These are phyloP conservation scores for Colletotrichum limetticola DNA, from an alignment of 2,329 filamentous ascomycete genomes.

Conservation along the genomic window DNA sequence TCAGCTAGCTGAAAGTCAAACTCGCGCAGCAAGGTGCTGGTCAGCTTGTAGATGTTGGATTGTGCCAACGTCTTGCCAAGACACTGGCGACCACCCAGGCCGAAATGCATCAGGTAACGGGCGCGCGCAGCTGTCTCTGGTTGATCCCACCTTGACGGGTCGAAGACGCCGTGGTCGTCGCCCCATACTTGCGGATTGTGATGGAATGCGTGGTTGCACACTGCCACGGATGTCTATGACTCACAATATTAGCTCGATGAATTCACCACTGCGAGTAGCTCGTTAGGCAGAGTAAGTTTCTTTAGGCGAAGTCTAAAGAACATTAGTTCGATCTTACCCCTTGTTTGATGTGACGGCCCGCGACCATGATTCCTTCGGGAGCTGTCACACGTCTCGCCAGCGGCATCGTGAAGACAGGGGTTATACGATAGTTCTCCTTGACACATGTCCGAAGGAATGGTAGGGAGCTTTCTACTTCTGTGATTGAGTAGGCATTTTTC, in stretches of 20 bases:
- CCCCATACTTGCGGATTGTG: slow-evolving; percentile 20
- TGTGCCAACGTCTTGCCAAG: slow-evolving; percentile 22
- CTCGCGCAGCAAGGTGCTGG: slow-evolving; percentile 4
- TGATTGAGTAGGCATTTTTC: slow-evolving; percentile 6
- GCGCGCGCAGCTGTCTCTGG: slow-evolving; percentile 5
- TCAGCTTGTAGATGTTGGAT: slow-evolving; percentile 23
- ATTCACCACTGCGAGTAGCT: background rate
- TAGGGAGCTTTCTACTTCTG: slow-evolving; percentile 1
- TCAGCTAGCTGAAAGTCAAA: slow-evolving; percentile 19
- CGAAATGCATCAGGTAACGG: slow-evolving; percentile 23
- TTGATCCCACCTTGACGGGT: slow-evolving; percentile 7
- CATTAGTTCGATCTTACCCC: background rate
- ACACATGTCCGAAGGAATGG: slow-evolving; percentile 8
- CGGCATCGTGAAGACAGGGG: slow-evolving; percentile 23
- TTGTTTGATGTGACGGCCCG: slow-evolving; percentile 15
- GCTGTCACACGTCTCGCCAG: slow-evolving; percentile 16
- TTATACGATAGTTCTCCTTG: slow-evolving; percentile 20
- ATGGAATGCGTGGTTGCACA: slow-evolving; percentile 21
- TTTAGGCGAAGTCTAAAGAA: background rate
- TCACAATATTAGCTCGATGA: background rate
- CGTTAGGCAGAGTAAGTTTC: background rate
- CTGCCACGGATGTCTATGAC: slow-evolving; percentile 15
- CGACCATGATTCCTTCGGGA: slow-evolving; percentile 8
- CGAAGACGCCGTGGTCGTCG: background rate
- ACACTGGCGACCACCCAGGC: slow-evolving; percentile 23